These are phyloP conservation scores for Mallotus repandus DNA, from an alignment of 441 rosid species.

Conservation along the genomic window DNA sequence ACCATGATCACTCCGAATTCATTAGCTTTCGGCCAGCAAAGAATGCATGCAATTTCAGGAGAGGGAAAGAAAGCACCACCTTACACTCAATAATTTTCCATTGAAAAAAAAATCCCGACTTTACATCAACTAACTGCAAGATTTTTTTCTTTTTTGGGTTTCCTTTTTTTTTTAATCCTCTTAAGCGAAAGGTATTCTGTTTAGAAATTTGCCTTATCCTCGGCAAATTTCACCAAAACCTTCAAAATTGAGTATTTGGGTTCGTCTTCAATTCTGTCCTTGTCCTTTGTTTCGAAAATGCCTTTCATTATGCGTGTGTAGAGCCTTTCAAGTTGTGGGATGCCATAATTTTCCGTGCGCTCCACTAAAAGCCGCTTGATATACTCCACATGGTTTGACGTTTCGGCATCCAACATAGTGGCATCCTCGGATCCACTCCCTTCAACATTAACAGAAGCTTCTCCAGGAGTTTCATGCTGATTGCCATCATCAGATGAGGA, in stretches of 20 bases:
- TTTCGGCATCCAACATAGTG: conserved; percentile 44
- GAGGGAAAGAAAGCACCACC: not conserved
- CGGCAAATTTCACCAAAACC: conserved; percentile 71
- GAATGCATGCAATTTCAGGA: too few species aligned
- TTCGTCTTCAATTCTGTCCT: conserved; percentile 42
- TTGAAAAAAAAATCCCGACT: conserved; percentile 54
- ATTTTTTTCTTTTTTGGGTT: conserved; percentile 11
- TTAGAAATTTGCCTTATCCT: conserved; percentile 72
- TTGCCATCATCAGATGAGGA: conserved; percentile 29
- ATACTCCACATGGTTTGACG: conserved; percentile 38
- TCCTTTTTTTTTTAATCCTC: not conserved
- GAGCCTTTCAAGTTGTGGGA: conserved; percentile 89
- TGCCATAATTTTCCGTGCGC: conserved; percentile 56
- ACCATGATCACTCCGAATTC: too few species aligned
- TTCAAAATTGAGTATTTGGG: conserved; percentile 78
- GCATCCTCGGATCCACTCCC: conserved; percentile 36
- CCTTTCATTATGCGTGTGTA: conserved; percentile 77
- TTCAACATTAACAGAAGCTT: conserved; percentile 29
- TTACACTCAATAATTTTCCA: conserved; percentile 38
- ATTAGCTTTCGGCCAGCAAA: too few species aligned
- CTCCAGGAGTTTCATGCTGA: conserved; percentile 37
- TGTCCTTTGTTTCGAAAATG: conserved; percentile 52
- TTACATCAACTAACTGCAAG: conserved; percentile 45
- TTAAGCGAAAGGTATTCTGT: conserved; percentile 3
- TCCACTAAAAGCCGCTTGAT: conserved; percentile 50